Evolutionary conservation across 768 basidiomycete species (phyloP).

Genomic region (Lactarius quietus): DNA sequence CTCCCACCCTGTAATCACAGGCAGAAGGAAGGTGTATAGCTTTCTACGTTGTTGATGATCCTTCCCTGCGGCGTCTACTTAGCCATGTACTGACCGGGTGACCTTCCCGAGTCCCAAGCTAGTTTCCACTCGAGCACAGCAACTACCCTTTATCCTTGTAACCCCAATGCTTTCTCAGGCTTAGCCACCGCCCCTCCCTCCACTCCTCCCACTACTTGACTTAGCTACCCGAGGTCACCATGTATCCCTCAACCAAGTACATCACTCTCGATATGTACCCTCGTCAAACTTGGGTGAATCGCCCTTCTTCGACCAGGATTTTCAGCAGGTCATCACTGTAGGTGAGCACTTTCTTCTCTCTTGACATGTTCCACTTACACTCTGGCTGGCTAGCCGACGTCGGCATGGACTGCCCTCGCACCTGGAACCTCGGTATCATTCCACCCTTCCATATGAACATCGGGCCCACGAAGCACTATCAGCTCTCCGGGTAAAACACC

Average conservation of each 20-base stretch:
- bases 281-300: conserved; percentile 10
- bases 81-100: not conserved
- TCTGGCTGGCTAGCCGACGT: conserved; percentile 10
- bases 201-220: not conserved
- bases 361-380: not conserved
- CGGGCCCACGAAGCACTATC: conserved; percentile 11
- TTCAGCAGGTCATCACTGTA: not conserved
- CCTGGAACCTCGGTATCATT: conserved; percentile 10
- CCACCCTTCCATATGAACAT: conserved; percentile 8
- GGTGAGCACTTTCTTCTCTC: conserved; percentile 16
- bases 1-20: not conserved
- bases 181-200: too few species aligned
- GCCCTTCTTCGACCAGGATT: not conserved
- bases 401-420: conserved; percentile 2
- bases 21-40: not conserved
- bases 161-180: not conserved
- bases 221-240: not conserved
- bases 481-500: conserved; percentile 7
- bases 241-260: not conserved
- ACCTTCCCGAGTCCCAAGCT: not conserved
- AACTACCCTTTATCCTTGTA: not conserved
- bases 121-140: not conserved
- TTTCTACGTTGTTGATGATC: not conserved
- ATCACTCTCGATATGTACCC: conserved; percentile 7
- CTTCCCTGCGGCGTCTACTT: not conserved